Conservation (phyloP, 257 asterid genomes). For the Solanum rostratum region DNA sequence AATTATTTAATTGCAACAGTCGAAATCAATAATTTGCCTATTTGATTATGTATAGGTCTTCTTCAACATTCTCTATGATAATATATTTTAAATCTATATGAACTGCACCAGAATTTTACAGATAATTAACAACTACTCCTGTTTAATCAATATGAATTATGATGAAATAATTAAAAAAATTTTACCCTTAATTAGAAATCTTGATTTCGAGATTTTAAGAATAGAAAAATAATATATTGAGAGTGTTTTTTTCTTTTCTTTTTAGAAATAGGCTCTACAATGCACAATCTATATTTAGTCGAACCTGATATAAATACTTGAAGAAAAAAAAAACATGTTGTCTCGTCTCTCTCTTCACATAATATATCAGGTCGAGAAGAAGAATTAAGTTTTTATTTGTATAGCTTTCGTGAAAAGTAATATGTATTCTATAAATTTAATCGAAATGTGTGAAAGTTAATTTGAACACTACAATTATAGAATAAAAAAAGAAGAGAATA, state of each 20-base stretch:
- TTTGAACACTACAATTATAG: no score
- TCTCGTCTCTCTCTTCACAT: background rate
- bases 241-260: background rate
- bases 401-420: no score
- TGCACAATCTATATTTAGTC: background rate
- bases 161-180: no score
- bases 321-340: accelerated
- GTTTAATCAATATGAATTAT: background rate
- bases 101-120: background rate
- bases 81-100: background rate
- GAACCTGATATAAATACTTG: background rate
- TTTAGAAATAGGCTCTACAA: background rate
- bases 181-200: no score
- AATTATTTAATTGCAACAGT: background rate
- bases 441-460: no score
- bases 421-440: no score
- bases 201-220: accelerated
- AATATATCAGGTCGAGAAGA: background rate
- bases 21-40: background rate
- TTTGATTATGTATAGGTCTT: background rate
- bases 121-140: background rate
- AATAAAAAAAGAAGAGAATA: background rate
- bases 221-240: background rate
- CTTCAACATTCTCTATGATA: background rate
- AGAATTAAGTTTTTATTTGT: background rate